Percentiles rank a stretch among this genome's conserved stretches.
Conservation (phyloP, 805 yeast genomes). For the Hemisphaericaspora nanyangensis region DNA sequence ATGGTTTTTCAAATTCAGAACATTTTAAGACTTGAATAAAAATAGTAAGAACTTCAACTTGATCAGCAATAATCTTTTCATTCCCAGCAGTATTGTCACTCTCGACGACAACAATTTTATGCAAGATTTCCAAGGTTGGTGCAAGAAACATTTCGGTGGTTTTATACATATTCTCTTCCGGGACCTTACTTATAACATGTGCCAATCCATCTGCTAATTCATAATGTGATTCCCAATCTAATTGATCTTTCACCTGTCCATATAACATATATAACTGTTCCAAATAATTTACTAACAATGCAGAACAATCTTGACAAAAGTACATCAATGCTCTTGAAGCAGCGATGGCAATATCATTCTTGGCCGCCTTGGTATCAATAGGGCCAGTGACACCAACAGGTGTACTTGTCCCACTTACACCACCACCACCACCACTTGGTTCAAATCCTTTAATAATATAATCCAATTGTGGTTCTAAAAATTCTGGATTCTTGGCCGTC, state of each 20-base stretch:
- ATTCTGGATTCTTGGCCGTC: conserved; percentile 84
- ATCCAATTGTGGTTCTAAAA: conserved; percentile 74
- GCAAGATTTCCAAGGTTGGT: conserved; percentile 54
- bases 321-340: conserved; percentile 92
- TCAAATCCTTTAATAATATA: conserved; percentile 76
- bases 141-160: conserved; percentile 60
- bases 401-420: conserved; percentile 12
- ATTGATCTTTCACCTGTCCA: conserved; percentile 43
- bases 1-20: conserved; percentile 27
- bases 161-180: conserved; percentile 48
- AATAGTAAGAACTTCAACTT: conserved; percentile 63
- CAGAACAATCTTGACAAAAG: conserved; percentile 88
- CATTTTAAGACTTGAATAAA: conserved; percentile 58
- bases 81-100: conserved; percentile 18
- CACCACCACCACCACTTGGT: conserved; percentile 40
- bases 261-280: conserved; percentile 77
- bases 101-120: conserved; percentile 14
- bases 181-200: conserved; percentile 66
- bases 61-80: conserved; percentile 54
- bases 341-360: conserved; percentile 63
- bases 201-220: conserved; percentile 90
- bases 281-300: conserved; percentile 57
- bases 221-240: conserved; percentile 66
- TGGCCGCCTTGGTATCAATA: no score
- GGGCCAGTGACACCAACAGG: background rate